A percentile compares a stretch with the other conserved stretches of the same genome.
phyloP scores from a whole-genome alignment of 1,284 basidiomycete genomes.

The Boletus smithii region DNA sequence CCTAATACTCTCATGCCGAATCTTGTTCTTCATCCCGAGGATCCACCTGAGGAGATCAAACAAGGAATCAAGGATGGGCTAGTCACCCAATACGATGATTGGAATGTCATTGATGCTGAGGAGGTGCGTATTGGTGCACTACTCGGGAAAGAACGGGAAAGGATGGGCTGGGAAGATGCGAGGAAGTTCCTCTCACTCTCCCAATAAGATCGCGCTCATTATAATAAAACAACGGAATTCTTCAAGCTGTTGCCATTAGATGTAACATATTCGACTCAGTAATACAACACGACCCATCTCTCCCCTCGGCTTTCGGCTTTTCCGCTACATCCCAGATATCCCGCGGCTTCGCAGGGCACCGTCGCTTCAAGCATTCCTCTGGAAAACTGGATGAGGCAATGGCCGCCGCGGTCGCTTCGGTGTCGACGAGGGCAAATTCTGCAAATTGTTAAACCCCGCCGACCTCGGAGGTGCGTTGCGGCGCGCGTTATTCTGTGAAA shows the following conservation, averaged over 20 bases:
- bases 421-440: slow-evolving; percentile 28
- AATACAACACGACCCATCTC: slow-evolving; percentile 16
- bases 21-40: slow-evolving; percentile 36
- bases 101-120: slow-evolving; percentile 66
- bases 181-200: slow-evolving; percentile 36
- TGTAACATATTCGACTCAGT: slow-evolving; percentile 3
- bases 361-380: slow-evolving; percentile 19
- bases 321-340: neutral
- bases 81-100: slow-evolving; percentile 63
- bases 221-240: neutral
- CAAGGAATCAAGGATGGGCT: slow-evolving; percentile 47
- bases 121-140: slow-evolving; percentile 58
- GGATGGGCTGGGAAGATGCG: slow-evolving; percentile 67
- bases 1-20: slow-evolving; percentile 27
- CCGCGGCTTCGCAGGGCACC: neutral
- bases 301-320: neutral
- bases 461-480: slow-evolving; percentile 24
- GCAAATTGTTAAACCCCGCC: slow-evolving; percentile 26
- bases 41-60: slow-evolving; percentile 51
- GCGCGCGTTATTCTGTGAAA: slow-evolving; percentile 26
- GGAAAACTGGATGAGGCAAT: slow-evolving; percentile 33
- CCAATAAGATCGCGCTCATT: slow-evolving; percentile 6
- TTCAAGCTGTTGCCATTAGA: slow-evolving; percentile 6
- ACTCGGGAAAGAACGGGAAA: slow-evolving; percentile 72
- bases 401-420: slow-evolving; percentile 28